Conservation (phyloP, 1,284 basidiomycete genomes). For the Moniliella sp. region DNA sequence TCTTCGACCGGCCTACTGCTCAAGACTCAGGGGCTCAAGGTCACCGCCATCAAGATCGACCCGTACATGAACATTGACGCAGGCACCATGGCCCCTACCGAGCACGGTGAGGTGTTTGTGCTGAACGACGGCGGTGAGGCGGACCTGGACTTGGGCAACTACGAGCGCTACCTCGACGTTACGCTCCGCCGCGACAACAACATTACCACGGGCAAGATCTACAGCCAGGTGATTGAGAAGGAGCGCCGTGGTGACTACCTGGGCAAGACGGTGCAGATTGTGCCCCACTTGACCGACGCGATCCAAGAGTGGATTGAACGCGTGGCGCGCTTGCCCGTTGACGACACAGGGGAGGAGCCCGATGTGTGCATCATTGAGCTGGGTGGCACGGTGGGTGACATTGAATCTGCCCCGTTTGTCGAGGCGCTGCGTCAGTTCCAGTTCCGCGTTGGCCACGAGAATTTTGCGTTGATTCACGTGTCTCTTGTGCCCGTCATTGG, state of each 20-base stretch:
- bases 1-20: constrained; percentile 87
- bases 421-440: constrained; percentile 98
- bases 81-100: constrained; percentile 92
- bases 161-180: constrained; percentile 88
- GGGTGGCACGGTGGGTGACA: constrained; percentile 89
- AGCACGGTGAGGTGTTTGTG: constrained; percentile 98
- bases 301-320: constrained; percentile 98
- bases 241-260: constrained; percentile 93
- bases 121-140: constrained; percentile 96
- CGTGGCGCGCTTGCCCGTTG: constrained; percentile 80
- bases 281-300: constrained; percentile 84
- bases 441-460: constrained; percentile 86
- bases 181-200: constrained; percentile 91
- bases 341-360: constrained; percentile 74
- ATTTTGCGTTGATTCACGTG: constrained; percentile 92
- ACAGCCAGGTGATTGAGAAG: constrained; percentile 81
- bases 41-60: constrained; percentile 97
- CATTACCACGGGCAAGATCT: constrained; percentile 95
- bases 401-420: constrained; percentile 86
- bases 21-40: constrained; percentile 82
- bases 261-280: constrained; percentile 92
- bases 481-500: constrained; percentile 91
- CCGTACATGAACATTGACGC: constrained; percentile 99
- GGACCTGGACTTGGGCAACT: constrained; percentile 93
- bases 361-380: constrained; percentile 94